These are phyloP conservation scores for Taphrina flavorubra DNA, from an alignment of 1,139 yeast species.

Conservation along the genomic window DNA sequence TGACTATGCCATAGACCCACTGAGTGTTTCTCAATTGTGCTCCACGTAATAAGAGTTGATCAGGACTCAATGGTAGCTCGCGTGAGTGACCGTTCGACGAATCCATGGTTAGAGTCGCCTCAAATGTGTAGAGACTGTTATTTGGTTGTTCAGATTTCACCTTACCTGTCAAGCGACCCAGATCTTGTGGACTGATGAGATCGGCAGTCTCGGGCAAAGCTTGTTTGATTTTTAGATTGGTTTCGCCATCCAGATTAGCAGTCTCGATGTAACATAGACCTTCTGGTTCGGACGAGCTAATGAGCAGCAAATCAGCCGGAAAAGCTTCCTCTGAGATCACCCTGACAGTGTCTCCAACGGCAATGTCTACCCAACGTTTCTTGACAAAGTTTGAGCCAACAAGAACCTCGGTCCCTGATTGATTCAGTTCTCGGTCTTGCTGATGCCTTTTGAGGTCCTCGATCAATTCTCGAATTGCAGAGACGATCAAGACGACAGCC, in stretches of 20 bases:
- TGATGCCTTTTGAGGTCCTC: conserved; percentile 89
- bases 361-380: conserved; percentile 83
- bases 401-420: conserved; percentile 74
- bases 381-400: conserved; percentile 69
- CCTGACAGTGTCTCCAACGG: conserved; percentile 88
- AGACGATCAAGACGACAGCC: conserved; percentile 78
- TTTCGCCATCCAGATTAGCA: conserved; percentile 96
- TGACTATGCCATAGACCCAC: conserved; percentile 92
- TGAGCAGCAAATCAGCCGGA: conserved; percentile 86
- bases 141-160: conserved; percentile 90
- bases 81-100: conserved; percentile 54
- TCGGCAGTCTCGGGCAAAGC: conserved; percentile 77
- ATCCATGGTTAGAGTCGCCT: conserved; percentile 74
- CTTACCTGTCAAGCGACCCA: conserved; percentile 61
- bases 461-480: conserved; percentile 87
- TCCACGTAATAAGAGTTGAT: conserved; percentile 88
- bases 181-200: conserved; percentile 69
- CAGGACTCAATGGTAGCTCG: conserved; percentile 79
- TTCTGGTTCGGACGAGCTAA: conserved; percentile 96
- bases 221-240: conserved; percentile 93
- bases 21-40: conserved; percentile 93
- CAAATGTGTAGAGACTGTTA: conserved; percentile 90
- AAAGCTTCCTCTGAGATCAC: conserved; percentile 87
- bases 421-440: conserved; percentile 88
- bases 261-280: conserved; percentile 97